Base-by-base conservation (phyloP, 2,329 filamentous ascomycete genomes). In the Claviceps digitariae region DNA sequence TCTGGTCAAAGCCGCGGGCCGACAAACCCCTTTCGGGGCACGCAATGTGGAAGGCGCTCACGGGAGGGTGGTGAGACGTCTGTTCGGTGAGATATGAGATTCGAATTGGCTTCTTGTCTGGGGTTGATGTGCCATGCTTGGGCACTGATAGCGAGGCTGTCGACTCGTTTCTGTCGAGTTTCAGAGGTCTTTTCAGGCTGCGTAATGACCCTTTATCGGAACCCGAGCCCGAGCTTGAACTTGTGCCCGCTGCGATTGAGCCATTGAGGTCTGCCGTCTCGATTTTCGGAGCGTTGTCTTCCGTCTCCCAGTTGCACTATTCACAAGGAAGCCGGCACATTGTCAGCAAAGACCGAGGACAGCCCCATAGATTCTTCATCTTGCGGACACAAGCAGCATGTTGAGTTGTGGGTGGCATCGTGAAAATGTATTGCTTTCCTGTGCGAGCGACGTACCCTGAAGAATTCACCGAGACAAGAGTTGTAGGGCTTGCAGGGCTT, bases 401-500 rank as follows among this genome's bases (percentile, higher is more conserved):
- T n/a, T n/a, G n/a, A n/a, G n/a, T n/a, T n/a, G n/a, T n/a, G n/a
- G n/a, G n/a, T n/a, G n/a, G n/a, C n/a, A n/a, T n/a, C n/a, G n/a
- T n/a, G n/a, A n/a, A n/a, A n/a, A n/a, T n/a, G n/a, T n/a, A n/a
- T n/a, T n/a, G n/a, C n/a, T n/a, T n/a, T n/a, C n/a, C n/a, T 25
- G 10, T 41, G 40, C 21, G 21, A 9, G 7, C 15, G 20, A 50
- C 82, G 63, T 74, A 90, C 87, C 72, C 90, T 81, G 73, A 98
- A 98, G 72, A 98, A 98, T 73, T 98, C 93, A 58, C 93, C 93
- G 50, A 98, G 72, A 38, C 90, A 90, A 48, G 90, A 96, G 71
- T 98, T 98, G 74, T 98, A 98, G 12, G 93, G 93, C 71, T 98
- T 98, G 82, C 91, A 97, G 45, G 93, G 93, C 74, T 90, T 95